Base-by-base conservation (phyloP, 2,329 filamentous ascomycete species). In the Colletotrichum caudatum region DNA sequence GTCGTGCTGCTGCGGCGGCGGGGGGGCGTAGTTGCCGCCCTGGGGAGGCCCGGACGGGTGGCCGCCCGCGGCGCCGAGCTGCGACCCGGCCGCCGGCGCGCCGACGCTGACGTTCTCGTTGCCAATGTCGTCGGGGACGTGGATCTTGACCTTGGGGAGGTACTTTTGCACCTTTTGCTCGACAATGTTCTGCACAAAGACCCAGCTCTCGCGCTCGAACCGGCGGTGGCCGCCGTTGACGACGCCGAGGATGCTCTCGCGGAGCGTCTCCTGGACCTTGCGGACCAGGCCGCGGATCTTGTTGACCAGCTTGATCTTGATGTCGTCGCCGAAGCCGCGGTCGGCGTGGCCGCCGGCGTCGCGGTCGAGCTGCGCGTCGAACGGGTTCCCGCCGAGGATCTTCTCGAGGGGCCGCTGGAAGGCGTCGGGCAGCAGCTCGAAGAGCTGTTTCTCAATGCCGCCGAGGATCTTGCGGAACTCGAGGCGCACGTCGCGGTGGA, bases 201-300 rank as follows among this genome's bases (percentile, higher is more conserved):
- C 75, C 83, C 83, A 85, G 71, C 82, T 85, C 74, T 82, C 76
- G 23, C 78, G 78, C 79, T 85, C 83, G 64, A 85, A 84, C 77
- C 83, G 84, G 76, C 83, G 82, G 61, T 85, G 83, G 0, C 83
- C 83, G 8, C 83, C 83, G 66, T 84, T 85, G 26, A 85, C 83
- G 1, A 85, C 78, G 0, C 79, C 81, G 7, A 85, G 73, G 50
- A 85, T 83, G 64, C 81, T 81, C 77, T 84, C 81, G 1, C 83
- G 82, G 20, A 85, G 75, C 11, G 79, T 83, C 75, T 84, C 83
- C 75, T 85, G 83, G 5, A 85, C 82, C 75, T 84, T 85, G 23
- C 80, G 80, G 6, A 85, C 78, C 3, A 85, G 78, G 1, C 76
- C 79, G 23, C 83, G 83, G 72, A 85, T 84, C 78, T 84, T 85